Percentiles rank a stretch among this genome's conserved stretches.
Conservation (phyloP, 2,329 filamentous ascomycete species). For the Atkinsonella hypoxylon region DNA sequence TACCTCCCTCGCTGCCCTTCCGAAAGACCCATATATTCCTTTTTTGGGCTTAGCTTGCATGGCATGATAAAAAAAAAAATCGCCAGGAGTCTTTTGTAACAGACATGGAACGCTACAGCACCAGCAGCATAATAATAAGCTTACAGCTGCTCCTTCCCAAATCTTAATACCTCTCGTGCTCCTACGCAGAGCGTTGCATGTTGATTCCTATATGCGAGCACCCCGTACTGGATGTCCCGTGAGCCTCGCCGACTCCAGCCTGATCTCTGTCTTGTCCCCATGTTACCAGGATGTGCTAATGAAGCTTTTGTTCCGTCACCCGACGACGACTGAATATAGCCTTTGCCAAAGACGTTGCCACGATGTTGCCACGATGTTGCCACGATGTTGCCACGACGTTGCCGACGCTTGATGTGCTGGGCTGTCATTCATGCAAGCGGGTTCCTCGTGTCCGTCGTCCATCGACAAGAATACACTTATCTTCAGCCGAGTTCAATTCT, state of each 20-base stretch:
- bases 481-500: not conserved
- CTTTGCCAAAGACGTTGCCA: not conserved
- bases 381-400: not conserved
- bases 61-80: no score
- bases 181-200: not conserved
- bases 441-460: not conserved
- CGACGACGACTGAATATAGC: not conserved
- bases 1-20: no score
- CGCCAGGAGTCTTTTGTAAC: not conserved
- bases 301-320: not conserved
- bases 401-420: not conserved
- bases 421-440: not conserved
- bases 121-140: not conserved
- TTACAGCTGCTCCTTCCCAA: not conserved
- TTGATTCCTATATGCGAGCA: not conserved
- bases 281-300: not conserved
- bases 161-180: not conserved
- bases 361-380: not conserved
- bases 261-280: not conserved
- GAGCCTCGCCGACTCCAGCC: not conserved
- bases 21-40: no score
- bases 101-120: not conserved
- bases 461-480: not conserved
- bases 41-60: no score
- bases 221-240: no score